Conservation (phyloP, 176 grass and related monocot species). For the Stipa capillata region DNA sequence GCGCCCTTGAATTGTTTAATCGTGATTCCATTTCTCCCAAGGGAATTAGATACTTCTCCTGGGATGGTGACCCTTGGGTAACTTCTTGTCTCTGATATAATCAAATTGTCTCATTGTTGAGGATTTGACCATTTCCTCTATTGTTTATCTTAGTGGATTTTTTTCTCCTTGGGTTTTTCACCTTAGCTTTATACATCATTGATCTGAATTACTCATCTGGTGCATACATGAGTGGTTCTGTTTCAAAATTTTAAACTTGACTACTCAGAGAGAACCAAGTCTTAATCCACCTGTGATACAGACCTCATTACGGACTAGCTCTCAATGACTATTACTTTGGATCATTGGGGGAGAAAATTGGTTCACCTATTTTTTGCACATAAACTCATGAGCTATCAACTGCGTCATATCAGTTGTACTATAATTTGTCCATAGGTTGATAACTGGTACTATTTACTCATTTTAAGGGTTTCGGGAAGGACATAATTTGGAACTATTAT, state of each 20-base stretch:
- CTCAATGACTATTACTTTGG: background rate
- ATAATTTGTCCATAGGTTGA: background rate
- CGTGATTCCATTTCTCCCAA: conserved; percentile 5
- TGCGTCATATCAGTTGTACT: background rate
- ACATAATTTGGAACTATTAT: conserved; percentile 3
- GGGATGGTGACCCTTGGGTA: conserved; percentile 36
- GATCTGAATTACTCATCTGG: background rate
- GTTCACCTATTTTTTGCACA: background rate
- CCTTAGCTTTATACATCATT: background rate
- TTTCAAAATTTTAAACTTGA: background rate
- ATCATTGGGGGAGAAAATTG: background rate
- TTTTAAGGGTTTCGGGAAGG: background rate
- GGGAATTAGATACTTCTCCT: conserved; percentile 68
- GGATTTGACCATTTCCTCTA: background rate
- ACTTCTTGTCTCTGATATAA: conserved; percentile 34
- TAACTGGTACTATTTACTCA: background rate
- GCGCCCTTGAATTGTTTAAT: conserved; percentile 33
- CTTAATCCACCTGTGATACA: background rate
- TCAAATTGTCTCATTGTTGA: conserved; percentile 20
- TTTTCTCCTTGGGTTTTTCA: background rate
- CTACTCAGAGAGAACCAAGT: background rate
- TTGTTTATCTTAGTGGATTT: conserved; percentile 7
- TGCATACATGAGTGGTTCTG: background rate
- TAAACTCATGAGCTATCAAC: background rate
- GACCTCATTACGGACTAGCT: background rate